These are phyloP conservation scores for Mycena citricolor DNA, from an alignment of 1,284 basidiomycete genomes.

Conservation along the genomic window DNA sequence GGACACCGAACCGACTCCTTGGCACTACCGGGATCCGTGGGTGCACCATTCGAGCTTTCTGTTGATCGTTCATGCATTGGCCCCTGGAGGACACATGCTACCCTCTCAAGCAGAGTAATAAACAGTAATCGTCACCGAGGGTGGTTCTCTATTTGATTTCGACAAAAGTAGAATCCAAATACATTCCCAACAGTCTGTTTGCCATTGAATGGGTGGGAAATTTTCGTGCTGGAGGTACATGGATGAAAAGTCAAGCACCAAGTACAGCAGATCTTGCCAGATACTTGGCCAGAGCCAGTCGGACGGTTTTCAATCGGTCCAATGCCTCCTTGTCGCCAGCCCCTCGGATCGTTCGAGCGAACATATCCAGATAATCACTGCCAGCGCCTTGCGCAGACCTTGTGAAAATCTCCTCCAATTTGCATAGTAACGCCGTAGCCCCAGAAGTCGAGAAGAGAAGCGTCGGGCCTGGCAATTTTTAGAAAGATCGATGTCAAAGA, in stretches of 20 bases:
- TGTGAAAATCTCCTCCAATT: conserved; percentile 66
- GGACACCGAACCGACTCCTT: too few species aligned
- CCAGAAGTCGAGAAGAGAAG: conserved; percentile 59
- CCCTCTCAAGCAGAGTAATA: too few species aligned
- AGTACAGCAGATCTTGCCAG: conserved; percentile 65
- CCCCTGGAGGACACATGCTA: too few species aligned
- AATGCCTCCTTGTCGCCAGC: conserved; percentile 56
- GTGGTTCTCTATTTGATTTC: too few species aligned
- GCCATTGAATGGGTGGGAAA: too few species aligned
- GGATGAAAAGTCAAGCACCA: conserved; percentile 36
- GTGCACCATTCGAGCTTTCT: too few species aligned
- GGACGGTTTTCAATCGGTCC: conserved; percentile 59
- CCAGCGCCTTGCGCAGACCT: conserved; percentile 60
- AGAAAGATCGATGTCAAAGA: conserved; percentile 3
- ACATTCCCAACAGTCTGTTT: too few species aligned
- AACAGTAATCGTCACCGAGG: too few species aligned
- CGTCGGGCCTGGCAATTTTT: conserved; percentile 38
- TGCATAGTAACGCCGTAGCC: conserved; percentile 57
- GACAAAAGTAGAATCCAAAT: too few species aligned
- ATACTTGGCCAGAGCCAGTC: conserved; percentile 69
- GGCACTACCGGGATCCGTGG: too few species aligned
- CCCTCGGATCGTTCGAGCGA: conserved; percentile 48
- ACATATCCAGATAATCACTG: conserved; percentile 62
- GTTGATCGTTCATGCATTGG: too few species aligned
- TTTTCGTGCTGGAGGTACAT: too few species aligned